These are phyloP conservation scores for Avena insularis DNA, from an alignment of 176 grass and related monocot genomes.

Conservation along the genomic window DNA sequence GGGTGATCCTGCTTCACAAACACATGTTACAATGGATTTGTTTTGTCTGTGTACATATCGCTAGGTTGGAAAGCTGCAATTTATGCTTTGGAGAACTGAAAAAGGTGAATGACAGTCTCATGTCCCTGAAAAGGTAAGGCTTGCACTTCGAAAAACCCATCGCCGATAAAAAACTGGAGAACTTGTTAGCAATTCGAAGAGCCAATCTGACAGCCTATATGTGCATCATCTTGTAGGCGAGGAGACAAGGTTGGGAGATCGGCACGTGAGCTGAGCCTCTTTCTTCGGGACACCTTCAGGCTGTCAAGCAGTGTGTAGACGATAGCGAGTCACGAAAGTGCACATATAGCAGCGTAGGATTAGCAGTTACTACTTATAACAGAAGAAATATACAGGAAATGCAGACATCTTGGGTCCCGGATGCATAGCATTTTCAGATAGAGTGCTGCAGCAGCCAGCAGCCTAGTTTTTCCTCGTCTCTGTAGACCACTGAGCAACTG, in stretches of 20 bases:
- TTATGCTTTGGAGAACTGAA: slow-evolving; percentile 66
- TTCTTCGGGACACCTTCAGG: slow-evolving; percentile 59
- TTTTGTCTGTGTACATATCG: slow-evolving; percentile 33
- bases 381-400: slow-evolving; percentile 26
- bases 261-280: slow-evolving; percentile 55
- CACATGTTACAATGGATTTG: slow-evolving; percentile 19
- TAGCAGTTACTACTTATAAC: not conserved
- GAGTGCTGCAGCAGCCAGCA: not conserved
- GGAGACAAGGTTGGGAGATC: slow-evolving; percentile 62
- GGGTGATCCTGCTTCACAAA: slow-evolving; percentile 13
- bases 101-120: slow-evolving; percentile 50
- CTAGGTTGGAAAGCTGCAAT: slow-evolving; percentile 65
- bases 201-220: slow-evolving; percentile 17
- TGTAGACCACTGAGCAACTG: slow-evolving; percentile 5
- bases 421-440: slow-evolving; percentile 8
- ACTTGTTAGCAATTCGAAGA: not conserved
- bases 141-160: not conserved
- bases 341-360: not conserved
- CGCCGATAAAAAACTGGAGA: not conserved
- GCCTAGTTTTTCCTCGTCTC: not conserved
- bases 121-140: slow-evolving; percentile 54
- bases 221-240: slow-evolving; percentile 44
- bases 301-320: slow-evolving; percentile 27
- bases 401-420: slow-evolving; percentile 11
- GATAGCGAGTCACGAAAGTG: not conserved